phyloP scores from a whole-genome alignment of 148 eudicot genomes.

The Diospyros kaki region DNA sequence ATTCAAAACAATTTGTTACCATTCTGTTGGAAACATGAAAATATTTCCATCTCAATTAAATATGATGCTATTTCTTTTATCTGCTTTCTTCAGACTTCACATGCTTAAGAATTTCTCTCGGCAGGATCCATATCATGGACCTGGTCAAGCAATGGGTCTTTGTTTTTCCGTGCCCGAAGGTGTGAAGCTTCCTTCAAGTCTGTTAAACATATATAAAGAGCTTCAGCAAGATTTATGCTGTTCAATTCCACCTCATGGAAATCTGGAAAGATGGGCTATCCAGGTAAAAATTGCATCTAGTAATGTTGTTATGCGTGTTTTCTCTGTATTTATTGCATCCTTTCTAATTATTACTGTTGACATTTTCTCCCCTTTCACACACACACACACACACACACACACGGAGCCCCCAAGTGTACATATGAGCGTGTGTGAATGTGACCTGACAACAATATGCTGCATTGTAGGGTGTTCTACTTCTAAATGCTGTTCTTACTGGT shows the following conservation, averaged over 20 bases:
- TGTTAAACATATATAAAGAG: slow-evolving; percentile 84
- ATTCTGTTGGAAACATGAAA: too few species aligned
- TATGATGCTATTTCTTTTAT: background rate
- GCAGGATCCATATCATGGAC: slow-evolving; percentile 98
- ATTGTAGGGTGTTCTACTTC: slow-evolving; percentile 78
- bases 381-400: too few species aligned
- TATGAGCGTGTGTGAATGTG: background rate
- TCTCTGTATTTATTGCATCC: background rate
- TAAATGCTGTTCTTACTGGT: slow-evolving; percentile 95
- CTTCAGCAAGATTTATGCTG: slow-evolving; percentile 81
- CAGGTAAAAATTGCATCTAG: slow-evolving; percentile 51
- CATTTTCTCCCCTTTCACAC: background rate
- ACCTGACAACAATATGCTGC: background rate
- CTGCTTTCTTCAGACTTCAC: background rate
- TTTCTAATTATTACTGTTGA: background rate
- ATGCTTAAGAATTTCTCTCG: background rate
- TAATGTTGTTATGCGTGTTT: background rate
- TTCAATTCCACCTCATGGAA: slow-evolving; percentile 79
- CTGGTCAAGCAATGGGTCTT: slow-evolving; percentile 98
- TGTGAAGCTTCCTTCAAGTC: slow-evolving; percentile 78
- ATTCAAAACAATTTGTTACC: too few species aligned
- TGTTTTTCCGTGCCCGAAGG: slow-evolving; percentile 92
- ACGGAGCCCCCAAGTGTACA: too few species aligned
- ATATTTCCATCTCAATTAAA: too few species aligned
- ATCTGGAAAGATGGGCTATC: slow-evolving; percentile 88